Base-by-base conservation (phyloP, 495 filamentous ascomycete genomes). In the Saxophila tyrrhenica region DNA sequence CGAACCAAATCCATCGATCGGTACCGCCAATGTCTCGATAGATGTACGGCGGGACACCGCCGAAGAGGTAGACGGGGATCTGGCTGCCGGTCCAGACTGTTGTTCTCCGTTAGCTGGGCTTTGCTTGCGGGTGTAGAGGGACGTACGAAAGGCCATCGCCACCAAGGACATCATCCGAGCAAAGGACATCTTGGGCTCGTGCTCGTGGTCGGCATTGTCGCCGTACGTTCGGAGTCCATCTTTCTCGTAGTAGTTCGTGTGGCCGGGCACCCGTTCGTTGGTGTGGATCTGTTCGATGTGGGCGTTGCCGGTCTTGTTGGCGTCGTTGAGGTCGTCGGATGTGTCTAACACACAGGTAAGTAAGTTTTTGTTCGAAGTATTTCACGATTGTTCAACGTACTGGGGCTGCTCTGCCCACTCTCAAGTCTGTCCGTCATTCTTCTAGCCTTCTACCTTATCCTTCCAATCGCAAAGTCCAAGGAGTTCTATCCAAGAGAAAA, bases 1-100 rank as follows among this genome's bases (percentile, higher is more conserved):
- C 76, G 72, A 86, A 83, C 84, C 84, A 87, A 19, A 83, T 73
- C 80, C 81, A 87, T 60, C 80, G 69, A 63, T 84, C 78, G 9
- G 70, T 60, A 51, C 84, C 84, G 21, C 83, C 83, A 51, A 88
- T 78, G 20, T 79, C 75, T 15, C 67, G 63, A 62, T 86, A 86
- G 53, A 88, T 81, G 62, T 78, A 76, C 0, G 81, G 81, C 25
- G 80, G 79, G 21, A 61, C 47, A 21, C 59, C 61, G 16, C 65
- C 65, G 43, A 63, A 65, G 29, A 66, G 55, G 43, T 68, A 68
- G 16, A 66, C 52, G 2, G 64, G 65, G 39, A 68, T 66, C 42
- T 68, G 64, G 5, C 57, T 61, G 25, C 65, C 64, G 21, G 58
- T 66, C 65, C 64, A 68, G 21, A 68, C 55, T 58, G 45, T 21